These are phyloP conservation scores for Corymbia citriodora DNA, from an alignment of 441 rosid species.

Conservation along the genomic window DNA sequence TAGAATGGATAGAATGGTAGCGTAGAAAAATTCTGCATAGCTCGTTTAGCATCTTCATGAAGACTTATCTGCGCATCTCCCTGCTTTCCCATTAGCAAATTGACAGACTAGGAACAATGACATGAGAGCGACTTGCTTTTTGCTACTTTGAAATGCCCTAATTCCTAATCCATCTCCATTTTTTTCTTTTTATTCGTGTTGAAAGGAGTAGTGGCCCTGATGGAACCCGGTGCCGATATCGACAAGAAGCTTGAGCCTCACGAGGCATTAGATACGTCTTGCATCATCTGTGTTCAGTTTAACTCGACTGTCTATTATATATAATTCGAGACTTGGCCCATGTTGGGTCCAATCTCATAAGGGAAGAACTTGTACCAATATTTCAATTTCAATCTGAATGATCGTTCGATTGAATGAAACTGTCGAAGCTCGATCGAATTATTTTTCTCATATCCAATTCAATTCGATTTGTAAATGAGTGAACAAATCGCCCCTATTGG, in stretches of 20 bases:
- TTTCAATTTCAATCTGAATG: not conserved
- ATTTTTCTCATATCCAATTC: no score
- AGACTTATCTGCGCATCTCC: not conserved
- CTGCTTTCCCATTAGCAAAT: not conserved
- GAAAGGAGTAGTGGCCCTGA: not conserved
- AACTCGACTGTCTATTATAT: not conserved
- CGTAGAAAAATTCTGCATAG: not conserved
- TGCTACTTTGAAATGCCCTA: not conserved
- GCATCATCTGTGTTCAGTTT: rapidly evolving
- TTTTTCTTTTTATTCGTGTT: not conserved
- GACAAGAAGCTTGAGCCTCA: not conserved
- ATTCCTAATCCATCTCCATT: not conserved
- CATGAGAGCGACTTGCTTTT: not conserved
- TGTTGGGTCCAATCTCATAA: not conserved
- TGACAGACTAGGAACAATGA: not conserved
- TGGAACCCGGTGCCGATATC: not conserved
- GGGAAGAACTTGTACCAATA: rapidly evolving
- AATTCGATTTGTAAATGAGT: not conserved
- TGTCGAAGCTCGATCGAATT: rapidly evolving
- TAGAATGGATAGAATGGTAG: rapidly evolving
- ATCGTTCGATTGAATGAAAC: not conserved
- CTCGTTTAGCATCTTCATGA: not conserved
- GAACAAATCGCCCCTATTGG: not conserved
- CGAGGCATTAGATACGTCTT: rapidly evolving
- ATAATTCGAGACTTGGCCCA: not conserved